Evolutionary conservation across 805 yeast genomes (phyloP), one percentile per base, ranked within the genome.

Genomic region (Monosporozyma servazzii): DNA sequence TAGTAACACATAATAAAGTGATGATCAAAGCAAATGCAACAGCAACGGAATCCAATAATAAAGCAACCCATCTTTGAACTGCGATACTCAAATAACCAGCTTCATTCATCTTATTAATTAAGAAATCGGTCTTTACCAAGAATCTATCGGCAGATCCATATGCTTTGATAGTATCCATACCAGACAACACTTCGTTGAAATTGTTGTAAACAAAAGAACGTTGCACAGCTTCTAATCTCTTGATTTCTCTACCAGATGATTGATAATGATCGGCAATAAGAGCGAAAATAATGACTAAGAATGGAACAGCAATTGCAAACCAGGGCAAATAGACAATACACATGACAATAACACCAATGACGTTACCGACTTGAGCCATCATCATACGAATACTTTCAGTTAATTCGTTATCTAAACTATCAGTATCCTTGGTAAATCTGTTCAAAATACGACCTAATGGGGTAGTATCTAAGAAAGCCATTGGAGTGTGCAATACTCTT

Each of bases 401-500:
- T 54, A 88, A 66, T 67, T 86, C 91, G 62, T 87, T 86, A 64
- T 88, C 96, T 64, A 88, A 71, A 33, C 82, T 81, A 64, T 88
- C 95, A 0, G 93, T 84, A 66, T 88, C 96, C 59, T 87, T 87
- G 2, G 96, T 87, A 64, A 88, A 88, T 56, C 96, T 73, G 67
- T 87, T 88, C 62, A 88, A 72, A 53, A 88, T 83, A 60, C 96
- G 78, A 3, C 96, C 96, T 68, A 86, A 73, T 2, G 96, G 96
- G 0, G 95, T 85, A 5, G 88, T 81, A 65, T 88, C 96, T 72
- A 88, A 78, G 62, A 78, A 88, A 0, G 84, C 69, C 91, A 87
- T 86, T 42, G 95, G 95, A 1, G 93, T 82, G 54, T 82, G 82
- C 53, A 88, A 69, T 17, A 88, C 72, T 44, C 75, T 76, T 43